Evolutionary conservation across 1,139 yeast species (phyloP).

Genomic region (Magnusiomyces magnusii): DNA sequence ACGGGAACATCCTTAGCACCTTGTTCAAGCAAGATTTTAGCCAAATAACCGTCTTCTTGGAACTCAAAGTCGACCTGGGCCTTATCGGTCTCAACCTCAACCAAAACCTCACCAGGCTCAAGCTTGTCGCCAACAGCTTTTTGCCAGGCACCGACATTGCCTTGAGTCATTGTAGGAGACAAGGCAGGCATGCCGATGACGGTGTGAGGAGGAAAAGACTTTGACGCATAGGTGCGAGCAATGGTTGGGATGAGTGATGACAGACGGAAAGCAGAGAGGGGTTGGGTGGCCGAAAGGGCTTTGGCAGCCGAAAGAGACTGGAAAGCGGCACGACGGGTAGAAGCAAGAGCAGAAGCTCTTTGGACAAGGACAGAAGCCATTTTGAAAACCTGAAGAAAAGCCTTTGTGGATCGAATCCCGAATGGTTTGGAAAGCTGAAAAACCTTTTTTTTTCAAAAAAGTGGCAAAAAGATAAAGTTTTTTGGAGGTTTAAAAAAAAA

Average conservation of each 20-base stretch:
- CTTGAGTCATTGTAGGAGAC: slow-evolving; percentile 98
- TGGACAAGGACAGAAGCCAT: slow-evolving; percentile 23
- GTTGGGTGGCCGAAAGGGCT: neutral
- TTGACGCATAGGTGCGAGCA: slow-evolving; percentile 34
- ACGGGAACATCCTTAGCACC: slow-evolving; percentile 90
- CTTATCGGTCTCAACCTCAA: slow-evolving; percentile 97
- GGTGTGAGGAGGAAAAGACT: slow-evolving; percentile 48
- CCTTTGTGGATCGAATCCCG: too few relatives aligned
- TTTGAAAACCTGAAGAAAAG: too few relatives aligned
- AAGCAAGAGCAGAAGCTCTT: slow-evolving; percentile 18
- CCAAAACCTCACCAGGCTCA: slow-evolving; percentile 86
- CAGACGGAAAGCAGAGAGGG: neutral
- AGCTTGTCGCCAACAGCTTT: slow-evolving; percentile 83
- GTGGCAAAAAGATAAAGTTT: neutral
- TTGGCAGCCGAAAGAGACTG: neutral
- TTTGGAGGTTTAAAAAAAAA: neutral
- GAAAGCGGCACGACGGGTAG: slow-evolving; percentile 14
- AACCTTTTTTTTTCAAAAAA: neutral
- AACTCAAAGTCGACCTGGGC: slow-evolving; percentile 99
- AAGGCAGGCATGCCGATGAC: slow-evolving; percentile 86
- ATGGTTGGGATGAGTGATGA: slow-evolving; percentile 15
- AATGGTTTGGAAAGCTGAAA: neutral
- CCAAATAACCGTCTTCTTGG: slow-evolving; percentile 96
- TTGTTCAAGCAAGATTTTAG: slow-evolving; percentile 78
- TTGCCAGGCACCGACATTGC: slow-evolving; percentile 82